These are phyloP conservation scores for Candida yuanshanica DNA, from an alignment of 805 yeast genomes.

Conservation along the genomic window DNA sequence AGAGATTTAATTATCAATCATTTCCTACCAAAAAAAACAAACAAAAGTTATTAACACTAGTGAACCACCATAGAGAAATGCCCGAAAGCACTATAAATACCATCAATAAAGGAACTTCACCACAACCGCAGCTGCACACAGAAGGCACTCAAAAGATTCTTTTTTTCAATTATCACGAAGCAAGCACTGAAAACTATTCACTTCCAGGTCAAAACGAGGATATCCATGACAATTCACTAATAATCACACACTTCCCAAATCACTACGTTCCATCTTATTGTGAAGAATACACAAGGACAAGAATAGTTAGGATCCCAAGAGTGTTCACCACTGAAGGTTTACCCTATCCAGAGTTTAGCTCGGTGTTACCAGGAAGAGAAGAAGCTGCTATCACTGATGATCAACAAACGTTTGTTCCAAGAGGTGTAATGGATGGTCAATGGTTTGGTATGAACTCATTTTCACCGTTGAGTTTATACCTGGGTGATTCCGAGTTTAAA, in stretches of 20 bases:
- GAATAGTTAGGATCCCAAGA: constrained; percentile 66
- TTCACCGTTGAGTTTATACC: constrained; percentile 40
- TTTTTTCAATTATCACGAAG: constrained; percentile 70
- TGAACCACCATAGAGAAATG: background rate
- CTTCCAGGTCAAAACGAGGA: constrained; percentile 19
- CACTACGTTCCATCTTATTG: constrained; percentile 34
- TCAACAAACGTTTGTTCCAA: constrained; percentile 18
- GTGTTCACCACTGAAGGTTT: constrained; percentile 31
- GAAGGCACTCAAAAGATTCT: constrained; percentile 19
- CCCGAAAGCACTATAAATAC: constrained; percentile 7
- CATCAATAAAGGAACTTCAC: constrained; percentile 14
- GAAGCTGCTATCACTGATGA: constrained; percentile 47
- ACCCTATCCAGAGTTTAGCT: constrained; percentile 50
- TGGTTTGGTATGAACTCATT: constrained; percentile 47
- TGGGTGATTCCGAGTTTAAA: constrained; percentile 34
- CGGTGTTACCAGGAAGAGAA: constrained; percentile 51
- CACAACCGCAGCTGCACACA: constrained; percentile 13
- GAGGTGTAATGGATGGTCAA: constrained; percentile 36
- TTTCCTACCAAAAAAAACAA: too few relatives aligned
- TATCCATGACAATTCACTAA: constrained; percentile 32
- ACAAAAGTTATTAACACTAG: too few relatives aligned
- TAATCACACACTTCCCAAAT: constrained; percentile 66
- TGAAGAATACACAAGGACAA: constrained; percentile 29
- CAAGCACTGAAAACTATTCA: constrained; percentile 31
- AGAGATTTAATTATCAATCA: constrained; percentile 4